Base-by-base conservation (phyloP, 805 yeast genomes). In the Cyberlindnera japonica region DNA sequence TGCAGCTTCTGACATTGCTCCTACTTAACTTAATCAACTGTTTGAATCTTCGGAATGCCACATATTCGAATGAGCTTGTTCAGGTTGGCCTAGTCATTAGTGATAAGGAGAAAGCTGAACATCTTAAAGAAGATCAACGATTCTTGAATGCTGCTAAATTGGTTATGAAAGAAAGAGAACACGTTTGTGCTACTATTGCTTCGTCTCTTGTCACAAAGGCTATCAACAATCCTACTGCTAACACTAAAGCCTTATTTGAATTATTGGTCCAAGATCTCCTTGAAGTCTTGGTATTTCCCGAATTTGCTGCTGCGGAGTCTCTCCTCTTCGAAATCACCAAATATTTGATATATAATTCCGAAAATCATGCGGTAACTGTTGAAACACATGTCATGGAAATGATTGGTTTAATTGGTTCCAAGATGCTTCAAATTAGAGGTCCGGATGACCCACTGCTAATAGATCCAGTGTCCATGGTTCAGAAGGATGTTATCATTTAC, bases 271-370 rank as follows among this genome's bases (percentile, higher is more conserved):
- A 72, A 31, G 95, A 86, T 50, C 59, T 84, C 16, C 42, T 77
- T 7, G 45, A 54, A 0, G 57, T 83, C 39, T 51, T 83, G 9
- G 57, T 63, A 2, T 58, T 58, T 8, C 85, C 88, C 0, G 81
- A 77, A 40, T 86, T 82, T 77, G 68, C 87, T 0, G 76, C 75
- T 0, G 69, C 81, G 1, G 84, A 77, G 44, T 48, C 65, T 0
- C 48, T 83, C 13, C 57, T 83, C 6, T 55, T 53, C 7, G 64
- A 77, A 1, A 40, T 81, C 3, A 61, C 72, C 51, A 68, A 63
- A 28, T 62, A 69, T 6, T 53, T 81, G 17, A 53, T 79, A 36
- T 49, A 47, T 16, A 54, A 67, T 2, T 44, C 68, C 2, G 69
- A 68, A 11, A 62, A 59, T 21, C 62, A 65, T 32, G 35, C 71